Conservation (phyloP, 2,329 filamentous ascomycete species). For the Shiraia sp. region DNA sequence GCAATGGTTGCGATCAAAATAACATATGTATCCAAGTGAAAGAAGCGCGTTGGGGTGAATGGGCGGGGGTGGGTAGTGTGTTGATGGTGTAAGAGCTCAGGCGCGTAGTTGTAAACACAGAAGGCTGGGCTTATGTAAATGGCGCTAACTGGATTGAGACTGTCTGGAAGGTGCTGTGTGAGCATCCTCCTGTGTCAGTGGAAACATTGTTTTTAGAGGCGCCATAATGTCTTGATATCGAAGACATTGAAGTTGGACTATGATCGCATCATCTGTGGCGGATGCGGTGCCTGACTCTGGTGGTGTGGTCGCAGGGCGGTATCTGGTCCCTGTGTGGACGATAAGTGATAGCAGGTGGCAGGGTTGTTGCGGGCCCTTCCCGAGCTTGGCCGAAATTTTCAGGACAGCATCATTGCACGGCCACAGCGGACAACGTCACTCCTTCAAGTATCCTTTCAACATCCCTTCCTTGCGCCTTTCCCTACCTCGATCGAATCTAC, state of each 20-base stretch:
- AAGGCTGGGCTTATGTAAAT: slow-evolving; percentile 18
- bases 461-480: slow-evolving; percentile 6
- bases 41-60: slow-evolving; percentile 17
- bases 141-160: slow-evolving; percentile 11
- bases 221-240: not conserved
- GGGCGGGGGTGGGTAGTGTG: slow-evolving; percentile 22
- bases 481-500: slow-evolving; percentile 3
- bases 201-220: too few species aligned
- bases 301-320: slow-evolving; percentile 8
- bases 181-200: too few species aligned
- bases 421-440: slow-evolving; percentile 28
- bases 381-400: slow-evolving; percentile 39
- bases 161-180: not conserved
- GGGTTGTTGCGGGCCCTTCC: slow-evolving; percentile 14
- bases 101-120: slow-evolving; percentile 29
- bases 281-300: slow-evolving; percentile 1
- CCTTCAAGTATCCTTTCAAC: slow-evolving; percentile 15
- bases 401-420: slow-evolving; percentile 19
- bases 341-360: slow-evolving; percentile 16
- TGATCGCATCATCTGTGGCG: not conserved
- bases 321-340: slow-evolving; percentile 21
- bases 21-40: slow-evolving; percentile 17
- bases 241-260: not conserved
- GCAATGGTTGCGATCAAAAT: slow-evolving; percentile 52
- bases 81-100: slow-evolving; percentile 22